phyloP scores from a whole-genome alignment of 2,329 filamentous ascomycete genomes.

The Alternaria gaisen region DNA sequence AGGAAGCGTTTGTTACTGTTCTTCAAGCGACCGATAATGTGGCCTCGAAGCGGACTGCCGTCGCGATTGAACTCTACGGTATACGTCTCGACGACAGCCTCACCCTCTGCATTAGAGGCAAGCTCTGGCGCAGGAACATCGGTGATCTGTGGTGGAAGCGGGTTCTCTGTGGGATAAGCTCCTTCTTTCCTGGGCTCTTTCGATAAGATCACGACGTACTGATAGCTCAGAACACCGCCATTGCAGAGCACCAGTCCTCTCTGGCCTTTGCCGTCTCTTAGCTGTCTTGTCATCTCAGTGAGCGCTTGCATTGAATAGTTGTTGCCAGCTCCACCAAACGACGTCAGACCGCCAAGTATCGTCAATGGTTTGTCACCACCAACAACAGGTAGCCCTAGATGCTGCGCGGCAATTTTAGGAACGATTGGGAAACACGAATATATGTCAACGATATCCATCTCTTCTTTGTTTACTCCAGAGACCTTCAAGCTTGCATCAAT shows the following conservation, averaged over 20 bases:
- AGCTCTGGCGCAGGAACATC: conserved; percentile 53
- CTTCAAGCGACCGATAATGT: conserved; percentile 63
- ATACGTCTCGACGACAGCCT: conserved; percentile 67
- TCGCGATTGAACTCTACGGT: conserved; percentile 66
- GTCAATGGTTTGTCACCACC: conserved; percentile 63
- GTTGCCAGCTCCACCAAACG: conserved; percentile 74
- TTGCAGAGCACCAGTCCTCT: conserved; percentile 71
- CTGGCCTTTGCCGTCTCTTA: conserved; percentile 58
- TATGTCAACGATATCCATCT: conserved; percentile 70
- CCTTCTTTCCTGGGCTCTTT: conserved; percentile 53
- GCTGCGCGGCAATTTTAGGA: conserved; percentile 70
- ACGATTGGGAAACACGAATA: conserved; percentile 77
- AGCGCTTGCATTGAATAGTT: conserved; percentile 73
- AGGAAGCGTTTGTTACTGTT: conserved; percentile 61
- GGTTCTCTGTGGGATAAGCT: conserved; percentile 59
- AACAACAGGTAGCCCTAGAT: conserved; percentile 63
- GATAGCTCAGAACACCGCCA: conserved; percentile 71
- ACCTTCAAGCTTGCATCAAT: conserved; percentile 63
- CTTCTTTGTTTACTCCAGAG: conserved; percentile 57
- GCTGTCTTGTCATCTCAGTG: conserved; percentile 54
- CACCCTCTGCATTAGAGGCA: conserved; percentile 57
- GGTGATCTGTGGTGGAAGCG: conserved; percentile 55
- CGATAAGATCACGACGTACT: conserved; percentile 69
- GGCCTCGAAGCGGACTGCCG: conserved; percentile 58
- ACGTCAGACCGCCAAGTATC: conserved; percentile 71